phyloP scores from a whole-genome alignment of 768 basidiomycete species.

The Phaeotremella fagi region DNA sequence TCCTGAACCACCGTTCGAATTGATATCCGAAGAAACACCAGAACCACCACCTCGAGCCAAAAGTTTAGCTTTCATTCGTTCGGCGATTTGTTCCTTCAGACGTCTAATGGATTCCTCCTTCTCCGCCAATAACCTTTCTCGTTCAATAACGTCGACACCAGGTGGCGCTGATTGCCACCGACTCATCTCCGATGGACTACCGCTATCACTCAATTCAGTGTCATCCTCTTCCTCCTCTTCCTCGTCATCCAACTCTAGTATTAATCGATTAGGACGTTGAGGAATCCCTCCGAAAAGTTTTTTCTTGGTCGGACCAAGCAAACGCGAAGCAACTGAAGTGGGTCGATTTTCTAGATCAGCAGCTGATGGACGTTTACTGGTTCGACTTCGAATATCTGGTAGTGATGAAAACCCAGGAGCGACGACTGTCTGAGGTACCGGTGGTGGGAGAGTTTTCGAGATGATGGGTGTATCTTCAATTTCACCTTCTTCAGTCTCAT shows the following conservation, averaged over 20 bases:
- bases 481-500: slow-evolving; percentile 36
- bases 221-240: slow-evolving; percentile 14
- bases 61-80: slow-evolving; percentile 17
- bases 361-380: slow-evolving; percentile 26
- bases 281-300: slow-evolving; percentile 15
- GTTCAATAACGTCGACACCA: slow-evolving; percentile 5
- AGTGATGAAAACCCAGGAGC: neutral
- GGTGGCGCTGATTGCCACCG: neutral
- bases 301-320: slow-evolving; percentile 9
- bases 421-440: neutral
- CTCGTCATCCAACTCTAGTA: slow-evolving; percentile 29
- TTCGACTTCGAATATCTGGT: neutral
- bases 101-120: slow-evolving; percentile 32
- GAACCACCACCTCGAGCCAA: neutral
- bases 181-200: neutral
- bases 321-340: slow-evolving; percentile 14
- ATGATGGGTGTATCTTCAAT: slow-evolving; percentile 6
- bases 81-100: slow-evolving; percentile 34
- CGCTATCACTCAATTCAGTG: neutral
- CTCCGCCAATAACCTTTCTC: slow-evolving; percentile 24
- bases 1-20: too few species aligned
- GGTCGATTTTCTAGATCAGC: slow-evolving; percentile 37
- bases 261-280: slow-evolving; percentile 19
- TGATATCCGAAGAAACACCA: too few species aligned
- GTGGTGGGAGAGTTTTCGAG: neutral